Evolutionary conservation across 2,329 filamentous ascomycete genomes (phyloP).

Genomic region (Cephalotrichum gorgonifer): DNA sequence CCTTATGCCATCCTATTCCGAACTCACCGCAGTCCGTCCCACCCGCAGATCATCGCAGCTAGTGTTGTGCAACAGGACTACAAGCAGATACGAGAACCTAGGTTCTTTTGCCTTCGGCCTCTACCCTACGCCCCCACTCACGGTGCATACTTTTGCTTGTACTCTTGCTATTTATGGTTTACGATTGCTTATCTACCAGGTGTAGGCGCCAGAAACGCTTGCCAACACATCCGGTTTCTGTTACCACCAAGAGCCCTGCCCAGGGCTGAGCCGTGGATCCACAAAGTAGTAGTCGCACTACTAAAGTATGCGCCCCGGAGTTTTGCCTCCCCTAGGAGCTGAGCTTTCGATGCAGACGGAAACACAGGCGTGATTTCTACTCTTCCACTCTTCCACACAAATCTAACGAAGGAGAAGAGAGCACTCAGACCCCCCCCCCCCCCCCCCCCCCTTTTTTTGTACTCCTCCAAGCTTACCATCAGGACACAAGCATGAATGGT

Average conservation of each 20-base stretch:
- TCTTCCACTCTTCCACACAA: neutral
- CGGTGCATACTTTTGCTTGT: too few species aligned
- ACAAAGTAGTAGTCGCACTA: too few species aligned
- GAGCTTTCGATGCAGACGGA: neutral
- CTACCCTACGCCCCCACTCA: neutral
- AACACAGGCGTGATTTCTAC: neutral
- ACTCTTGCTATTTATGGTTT: neutral
- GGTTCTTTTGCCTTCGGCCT: neutral
- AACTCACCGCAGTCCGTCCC: neutral
- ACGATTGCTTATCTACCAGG: neutral
- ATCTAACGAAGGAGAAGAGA: neutral
- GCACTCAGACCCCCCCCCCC: neutral
- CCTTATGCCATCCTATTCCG: neutral
- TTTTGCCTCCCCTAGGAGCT: neutral
- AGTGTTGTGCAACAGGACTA: neutral
- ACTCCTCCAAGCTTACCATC: neutral
- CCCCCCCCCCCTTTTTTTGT: too few species aligned
- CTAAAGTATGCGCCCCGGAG: neutral
- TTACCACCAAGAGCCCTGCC: neutral
- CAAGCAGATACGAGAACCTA: neutral
- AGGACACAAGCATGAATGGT: neutral
- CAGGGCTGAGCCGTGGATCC: neutral
- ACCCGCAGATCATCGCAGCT: neutral
- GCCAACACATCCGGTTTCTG: neutral
- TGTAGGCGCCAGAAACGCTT: neutral